These are phyloP conservation scores for Talaromyces borbonicus DNA, from an alignment of 495 filamentous ascomycete genomes.

Conservation along the genomic window DNA sequence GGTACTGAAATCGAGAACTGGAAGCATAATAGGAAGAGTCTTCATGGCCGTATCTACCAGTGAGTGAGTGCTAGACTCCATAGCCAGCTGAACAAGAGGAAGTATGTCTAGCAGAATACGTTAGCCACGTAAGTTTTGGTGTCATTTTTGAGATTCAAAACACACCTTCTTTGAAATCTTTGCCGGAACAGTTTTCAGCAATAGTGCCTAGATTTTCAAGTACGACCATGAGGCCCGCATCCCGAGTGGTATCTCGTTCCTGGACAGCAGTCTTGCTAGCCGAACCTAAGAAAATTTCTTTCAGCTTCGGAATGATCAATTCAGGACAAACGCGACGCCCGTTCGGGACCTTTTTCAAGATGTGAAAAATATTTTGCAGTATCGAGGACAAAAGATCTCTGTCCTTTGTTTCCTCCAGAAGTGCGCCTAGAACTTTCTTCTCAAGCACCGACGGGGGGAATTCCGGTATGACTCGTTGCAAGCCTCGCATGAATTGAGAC, in stretches of 20 bases:
- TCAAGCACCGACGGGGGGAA: constrained; percentile 91
- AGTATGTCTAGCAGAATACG: constrained; percentile 53
- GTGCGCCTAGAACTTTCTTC: constrained; percentile 79
- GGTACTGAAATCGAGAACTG: constrained; percentile 85
- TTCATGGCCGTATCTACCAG: constrained; percentile 77
- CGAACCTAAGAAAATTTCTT: constrained; percentile 64
- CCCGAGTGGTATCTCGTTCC: constrained; percentile 73
- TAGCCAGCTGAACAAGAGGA: constrained; percentile 66
- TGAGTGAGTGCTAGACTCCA: constrained; percentile 82
- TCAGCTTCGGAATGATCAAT: constrained; percentile 70
- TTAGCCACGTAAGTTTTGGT: constrained; percentile 4
- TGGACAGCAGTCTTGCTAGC: constrained; percentile 32
- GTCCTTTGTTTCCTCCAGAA: constrained; percentile 90
- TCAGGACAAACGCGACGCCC: constrained; percentile 71
- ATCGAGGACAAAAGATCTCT: constrained; percentile 73
- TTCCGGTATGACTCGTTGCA: constrained; percentile 74
- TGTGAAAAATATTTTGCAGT: constrained; percentile 83
- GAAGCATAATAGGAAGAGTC: constrained; percentile 61
- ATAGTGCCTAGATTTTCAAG: constrained; percentile 71
- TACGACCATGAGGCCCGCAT: constrained; percentile 83
- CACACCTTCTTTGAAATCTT: constrained; percentile 88
- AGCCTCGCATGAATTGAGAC: constrained; percentile 77
- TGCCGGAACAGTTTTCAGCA: constrained; percentile 70
- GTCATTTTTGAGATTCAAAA: too few relatives aligned
- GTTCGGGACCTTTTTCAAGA: constrained; percentile 64